Evolutionary conservation across 2,329 filamentous ascomycete genomes (phyloP).

Genomic region (Pyricularia sp.): DNA sequence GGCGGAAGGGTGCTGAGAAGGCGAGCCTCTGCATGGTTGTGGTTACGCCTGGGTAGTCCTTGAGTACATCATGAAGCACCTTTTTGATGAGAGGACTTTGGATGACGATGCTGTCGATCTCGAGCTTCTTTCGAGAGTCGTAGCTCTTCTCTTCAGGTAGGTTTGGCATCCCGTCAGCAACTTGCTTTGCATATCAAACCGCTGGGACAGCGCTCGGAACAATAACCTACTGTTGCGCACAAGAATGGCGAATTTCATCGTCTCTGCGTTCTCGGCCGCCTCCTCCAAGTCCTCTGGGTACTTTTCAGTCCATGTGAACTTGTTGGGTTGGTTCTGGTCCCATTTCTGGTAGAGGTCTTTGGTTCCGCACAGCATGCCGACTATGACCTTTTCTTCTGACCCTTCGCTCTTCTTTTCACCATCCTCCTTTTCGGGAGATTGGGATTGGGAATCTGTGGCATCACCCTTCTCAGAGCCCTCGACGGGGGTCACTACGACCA

Average conservation of each 20-base stretch:
- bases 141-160: constrained; percentile 25
- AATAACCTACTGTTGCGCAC: constrained; percentile 30
- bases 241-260: constrained; percentile 43
- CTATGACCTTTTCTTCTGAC: constrained; percentile 4
- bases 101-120: constrained; percentile 47
- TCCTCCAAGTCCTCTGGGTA: constrained; percentile 36
- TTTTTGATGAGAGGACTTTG: constrained; percentile 49
- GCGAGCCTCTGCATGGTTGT: constrained; percentile 41
- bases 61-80: constrained; percentile 36
- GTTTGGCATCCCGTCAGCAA: neutral
- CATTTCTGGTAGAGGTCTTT: constrained; percentile 10
- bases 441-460: neutral
- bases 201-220: neutral
- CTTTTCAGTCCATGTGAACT: constrained; percentile 35
- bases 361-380: constrained; percentile 7
- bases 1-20: constrained; percentile 44
- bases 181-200: neutral
- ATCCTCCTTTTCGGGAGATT: neutral
- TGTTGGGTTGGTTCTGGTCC: constrained; percentile 7
- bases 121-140: constrained; percentile 42
- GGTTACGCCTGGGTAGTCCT: constrained; percentile 44
- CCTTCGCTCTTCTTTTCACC: constrained; percentile 1
- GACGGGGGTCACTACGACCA: constrained; percentile 1
- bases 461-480: neutral
- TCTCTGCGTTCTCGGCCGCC: constrained; percentile 43